phyloP scores from a whole-genome alignment of 805 yeast genomes.

The Pichia nanzhaoensis region DNA sequence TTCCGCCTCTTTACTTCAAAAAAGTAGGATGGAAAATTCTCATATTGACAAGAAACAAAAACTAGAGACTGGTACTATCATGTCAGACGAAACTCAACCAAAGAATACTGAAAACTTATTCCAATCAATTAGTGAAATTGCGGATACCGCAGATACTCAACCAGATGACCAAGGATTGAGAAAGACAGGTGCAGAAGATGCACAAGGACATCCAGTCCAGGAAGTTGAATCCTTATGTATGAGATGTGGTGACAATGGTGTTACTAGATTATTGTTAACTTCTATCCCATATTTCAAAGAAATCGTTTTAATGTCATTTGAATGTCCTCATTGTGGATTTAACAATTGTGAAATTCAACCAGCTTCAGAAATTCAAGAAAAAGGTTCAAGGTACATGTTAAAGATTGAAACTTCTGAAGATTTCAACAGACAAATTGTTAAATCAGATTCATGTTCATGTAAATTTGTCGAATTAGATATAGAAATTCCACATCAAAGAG shows the following conservation, averaged over 20 bases:
- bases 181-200: slow-evolving; percentile 72
- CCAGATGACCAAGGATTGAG: slow-evolving; percentile 31
- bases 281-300: slow-evolving; percentile 89
- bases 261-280: slow-evolving; percentile 77
- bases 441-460: slow-evolving; percentile 79
- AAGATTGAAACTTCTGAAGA: slow-evolving; percentile 65
- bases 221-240: slow-evolving; percentile 93
- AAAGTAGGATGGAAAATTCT: not conserved
- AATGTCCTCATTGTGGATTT: slow-evolving; percentile 90
- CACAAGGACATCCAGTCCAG: slow-evolving; percentile 89
- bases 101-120: slow-evolving; percentile 37
- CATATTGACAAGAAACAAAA: slow-evolving; percentile 25
- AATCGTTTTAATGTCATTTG: slow-evolving; percentile 88
- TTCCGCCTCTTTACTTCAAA: too few relatives aligned
- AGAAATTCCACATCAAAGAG: slow-evolving; percentile 93
- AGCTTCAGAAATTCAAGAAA: slow-evolving; percentile 87
- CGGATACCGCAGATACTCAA: slow-evolving; percentile 35
- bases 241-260: slow-evolving; percentile 87
- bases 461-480: slow-evolving; percentile 78
- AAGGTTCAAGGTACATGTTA: slow-evolving; percentile 69
- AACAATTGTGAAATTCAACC: slow-evolving; percentile 92
- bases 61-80: slow-evolving; percentile 10
- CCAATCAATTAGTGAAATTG: slow-evolving; percentile 55
- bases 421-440: slow-evolving; percentile 84
- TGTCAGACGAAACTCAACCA: slow-evolving; percentile 15